Conservation (phyloP, 1,284 basidiomycete species). For the Retiboletus fuscus region DNA sequence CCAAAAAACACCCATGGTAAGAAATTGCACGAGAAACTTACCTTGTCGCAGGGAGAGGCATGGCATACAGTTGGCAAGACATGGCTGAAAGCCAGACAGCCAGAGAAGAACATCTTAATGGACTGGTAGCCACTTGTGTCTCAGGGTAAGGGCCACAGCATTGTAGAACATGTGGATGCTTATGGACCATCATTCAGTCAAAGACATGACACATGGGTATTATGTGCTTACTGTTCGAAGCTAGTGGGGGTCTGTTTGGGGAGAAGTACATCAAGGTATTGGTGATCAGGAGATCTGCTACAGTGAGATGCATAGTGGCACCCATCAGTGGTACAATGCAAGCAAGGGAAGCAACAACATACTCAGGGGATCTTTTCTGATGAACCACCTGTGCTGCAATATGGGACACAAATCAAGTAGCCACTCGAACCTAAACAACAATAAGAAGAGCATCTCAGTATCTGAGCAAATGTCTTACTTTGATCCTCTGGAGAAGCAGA, state of each 20-base stretch:
- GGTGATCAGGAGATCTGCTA: no score
- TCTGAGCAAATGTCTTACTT: conserved; percentile 20
- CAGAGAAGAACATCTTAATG: background rate
- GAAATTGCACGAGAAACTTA: background rate
- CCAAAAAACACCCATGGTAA: conserved; percentile 14
- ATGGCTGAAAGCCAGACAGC: background rate
- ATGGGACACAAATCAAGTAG: conserved; percentile 35
- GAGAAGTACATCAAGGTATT: no score
- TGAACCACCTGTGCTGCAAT: conserved; percentile 26
- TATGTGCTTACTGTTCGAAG: no score
- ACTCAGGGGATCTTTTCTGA: conserved; percentile 24
- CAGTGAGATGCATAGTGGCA: no score
- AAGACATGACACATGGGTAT: no score
- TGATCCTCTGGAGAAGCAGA: conserved; percentile 32
- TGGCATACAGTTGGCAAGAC: conserved; percentile 1
- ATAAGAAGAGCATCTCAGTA: conserved; percentile 6
- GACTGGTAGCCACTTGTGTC: background rate
- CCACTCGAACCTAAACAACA: conserved; percentile 19
- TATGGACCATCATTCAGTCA: no score
- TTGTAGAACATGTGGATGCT: no score
- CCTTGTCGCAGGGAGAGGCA: background rate
- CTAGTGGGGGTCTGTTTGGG: no score
- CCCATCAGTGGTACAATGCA: no score
- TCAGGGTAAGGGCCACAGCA: no score
- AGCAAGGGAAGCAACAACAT: no score